Conservation (phyloP, 768 basidiomycete species). For the Auricularia sp. region DNA sequence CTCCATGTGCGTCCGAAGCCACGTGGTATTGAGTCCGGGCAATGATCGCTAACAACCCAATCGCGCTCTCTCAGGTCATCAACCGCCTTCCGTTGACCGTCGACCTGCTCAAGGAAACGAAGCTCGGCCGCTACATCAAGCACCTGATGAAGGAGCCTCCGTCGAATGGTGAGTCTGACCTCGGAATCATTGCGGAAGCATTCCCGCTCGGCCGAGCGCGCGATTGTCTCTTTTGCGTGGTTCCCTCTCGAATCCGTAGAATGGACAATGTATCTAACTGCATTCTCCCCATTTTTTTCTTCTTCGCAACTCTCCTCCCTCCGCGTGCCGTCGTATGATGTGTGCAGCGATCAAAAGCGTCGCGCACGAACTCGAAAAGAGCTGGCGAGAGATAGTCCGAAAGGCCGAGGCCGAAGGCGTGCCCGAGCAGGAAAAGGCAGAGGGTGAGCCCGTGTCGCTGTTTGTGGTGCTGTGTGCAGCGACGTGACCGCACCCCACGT, state of each 20-base stretch:
- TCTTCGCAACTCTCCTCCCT: not conserved
- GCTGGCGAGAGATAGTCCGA: not conserved
- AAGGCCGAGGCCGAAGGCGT: not conserved
- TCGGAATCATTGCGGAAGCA: not conserved
- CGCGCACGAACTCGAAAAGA: conserved; percentile 2
- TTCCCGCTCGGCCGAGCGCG: conserved; percentile 2
- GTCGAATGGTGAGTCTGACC: conserved; percentile 60
- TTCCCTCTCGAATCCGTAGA: not conserved
- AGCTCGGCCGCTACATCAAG: conserved; percentile 70
- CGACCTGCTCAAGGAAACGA: conserved; percentile 56
- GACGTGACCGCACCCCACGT: not conserved
- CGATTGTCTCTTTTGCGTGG: conserved; percentile 4
- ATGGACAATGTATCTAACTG: conserved; percentile 3
- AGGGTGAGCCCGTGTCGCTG: not conserved
- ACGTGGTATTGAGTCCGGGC: not conserved
- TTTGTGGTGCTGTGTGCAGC: not conserved
- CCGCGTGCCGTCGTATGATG: not conserved
- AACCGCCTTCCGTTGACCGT: conserved; percentile 72
- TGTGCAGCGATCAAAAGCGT: conserved; percentile 7
- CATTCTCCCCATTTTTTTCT: not conserved
- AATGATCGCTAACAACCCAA: not conserved
- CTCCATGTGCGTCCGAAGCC: conserved; percentile 57
- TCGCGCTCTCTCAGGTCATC: conserved; percentile 45
- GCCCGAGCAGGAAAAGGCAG: not conserved
- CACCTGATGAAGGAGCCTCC: conserved; percentile 68